These are phyloP conservation scores for Mycena rebaudengoi DNA, from an alignment of 768 basidiomycete species.

Conservation along the genomic window DNA sequence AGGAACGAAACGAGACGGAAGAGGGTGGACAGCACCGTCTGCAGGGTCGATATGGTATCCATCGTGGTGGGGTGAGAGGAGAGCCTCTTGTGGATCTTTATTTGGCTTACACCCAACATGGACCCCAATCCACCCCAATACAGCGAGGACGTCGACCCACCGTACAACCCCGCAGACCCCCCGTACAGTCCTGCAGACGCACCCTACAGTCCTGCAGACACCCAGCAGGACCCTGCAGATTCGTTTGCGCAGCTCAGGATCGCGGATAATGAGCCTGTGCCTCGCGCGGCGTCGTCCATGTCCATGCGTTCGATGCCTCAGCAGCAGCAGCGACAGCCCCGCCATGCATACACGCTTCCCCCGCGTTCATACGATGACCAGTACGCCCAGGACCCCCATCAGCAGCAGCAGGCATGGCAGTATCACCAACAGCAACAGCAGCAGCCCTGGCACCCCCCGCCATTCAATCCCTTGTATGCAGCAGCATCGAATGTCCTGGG, in stretches of 20 bases:
- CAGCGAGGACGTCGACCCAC: neutral
- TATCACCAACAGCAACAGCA: conserved; percentile 29
- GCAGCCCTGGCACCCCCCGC: conserved; percentile 47
- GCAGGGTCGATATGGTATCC: neutral
- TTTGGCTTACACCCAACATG: neutral
- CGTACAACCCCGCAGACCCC: conserved; percentile 16
- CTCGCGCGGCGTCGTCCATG: conserved; percentile 66
- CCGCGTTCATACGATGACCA: conserved; percentile 14
- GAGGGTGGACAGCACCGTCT: conserved; percentile 34
- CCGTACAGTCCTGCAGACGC: too few relatives aligned
- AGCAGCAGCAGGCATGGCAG: conserved; percentile 30
- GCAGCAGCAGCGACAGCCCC: conserved; percentile 40
- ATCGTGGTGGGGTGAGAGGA: neutral
- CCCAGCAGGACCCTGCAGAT: conserved; percentile 32
- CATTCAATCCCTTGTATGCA: conserved; percentile 69
- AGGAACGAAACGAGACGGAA: conserved; percentile 56
- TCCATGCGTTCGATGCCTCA: conserved; percentile 46
- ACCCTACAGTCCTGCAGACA: too few relatives aligned
- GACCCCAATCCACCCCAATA: conserved; percentile 6
- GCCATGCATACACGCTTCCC: conserved; percentile 54
- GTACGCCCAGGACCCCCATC: neutral
- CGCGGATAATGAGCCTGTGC: conserved; percentile 58
- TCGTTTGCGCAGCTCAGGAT: conserved; percentile 65
- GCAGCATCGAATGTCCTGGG: conserved; percentile 86
- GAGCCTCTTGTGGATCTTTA: neutral